Percentiles rank a stretch among this genome's conserved stretches.
Conservation (phyloP, 495 filamentous ascomycete species). For the Glonium stellatum region DNA sequence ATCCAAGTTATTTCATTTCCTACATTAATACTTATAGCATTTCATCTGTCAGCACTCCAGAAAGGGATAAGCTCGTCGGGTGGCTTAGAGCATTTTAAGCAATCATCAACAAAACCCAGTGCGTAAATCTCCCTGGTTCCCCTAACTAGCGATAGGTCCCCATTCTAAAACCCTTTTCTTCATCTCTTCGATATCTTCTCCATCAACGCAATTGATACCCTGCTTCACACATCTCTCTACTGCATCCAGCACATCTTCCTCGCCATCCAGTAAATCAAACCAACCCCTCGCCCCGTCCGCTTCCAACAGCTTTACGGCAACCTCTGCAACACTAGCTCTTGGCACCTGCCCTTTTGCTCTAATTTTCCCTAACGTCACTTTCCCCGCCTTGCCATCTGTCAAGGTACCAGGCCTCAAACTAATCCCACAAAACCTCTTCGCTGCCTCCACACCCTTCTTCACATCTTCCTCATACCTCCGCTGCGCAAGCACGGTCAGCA, state of each 20-base stretch:
- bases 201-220: conserved; percentile 58
- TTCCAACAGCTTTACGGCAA: conserved; percentile 59
- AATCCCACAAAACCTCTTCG: conserved; percentile 52
- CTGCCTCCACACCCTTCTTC: conserved; percentile 27
- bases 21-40: too few species aligned
- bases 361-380: conserved; percentile 59
- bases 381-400: conserved; percentile 50
- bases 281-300: conserved; percentile 52
- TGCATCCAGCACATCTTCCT: conserved; percentile 53
- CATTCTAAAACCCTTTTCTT: conserved; percentile 40
- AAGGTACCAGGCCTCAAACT: conserved; percentile 61
- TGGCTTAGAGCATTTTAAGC: too few species aligned
- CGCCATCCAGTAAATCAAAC: conserved; percentile 55
- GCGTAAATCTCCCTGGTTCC: too few species aligned
- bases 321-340: conserved; percentile 62
- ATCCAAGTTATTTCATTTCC: too few species aligned
- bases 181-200: conserved; percentile 50
- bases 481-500: conserved; percentile 50
- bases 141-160: too few species aligned
- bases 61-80: too few species aligned
- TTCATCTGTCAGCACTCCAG: too few species aligned
- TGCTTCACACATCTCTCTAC: conserved; percentile 58
- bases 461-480: conserved; percentile 35
- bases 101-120: too few species aligned
- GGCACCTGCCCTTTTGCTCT: conserved; percentile 49